Evolutionary conservation across 2,329 filamentous ascomycete genomes (phyloP), one percentile per base, ranked within the genome.

Genomic region (Verticillium dahliae): DNA sequence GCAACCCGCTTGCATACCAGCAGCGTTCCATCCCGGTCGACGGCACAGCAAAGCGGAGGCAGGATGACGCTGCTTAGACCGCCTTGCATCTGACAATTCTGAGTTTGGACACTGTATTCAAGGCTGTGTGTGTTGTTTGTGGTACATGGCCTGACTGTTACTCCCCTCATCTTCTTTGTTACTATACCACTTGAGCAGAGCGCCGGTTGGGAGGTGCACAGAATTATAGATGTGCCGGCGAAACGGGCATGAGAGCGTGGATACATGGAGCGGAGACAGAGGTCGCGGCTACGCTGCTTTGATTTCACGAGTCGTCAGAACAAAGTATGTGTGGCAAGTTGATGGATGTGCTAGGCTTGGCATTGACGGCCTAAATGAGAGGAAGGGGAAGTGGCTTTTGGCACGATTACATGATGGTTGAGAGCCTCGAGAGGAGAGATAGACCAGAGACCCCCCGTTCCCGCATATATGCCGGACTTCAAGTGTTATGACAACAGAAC

Each of bases 401-500:
- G 27, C 27, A 27, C 27, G 27, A 27, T 27, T 27, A 27, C 27
- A 27, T 27, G 27, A 27, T 27, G 27, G 4, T 4, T 27, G 27
- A 27, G 27, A 27, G 27, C 27, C 18, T 27, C 56, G 56, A 18
- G 57, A 59, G 27, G 4, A 45, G 14, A 35, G 57, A 54, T 10
- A 56, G 59, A 60, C 39, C 13, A 35, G 18, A 52, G 18, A 45
- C 27, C 41, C 18, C 39, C 39, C 41, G 63, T 34, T 60, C 57
- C 55, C 58, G 45, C 54, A 60, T 54, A 63, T 57, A 57, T 64
- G 59, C 33, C 55, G 55, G 55, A 56, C 27, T 66, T 69, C 18
- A 50, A 50, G 45, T 70, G 64, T 70, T 63, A 72, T 68, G 68
- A 71, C 64, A 66, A 67, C 65, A 64, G 66, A 70, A 63, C 64